Evolutionary conservation across 164 flowering plant genomes (phyloP), one percentile per base, ranked within the genome.

Genomic region (Cinnamomum chago): DNA sequence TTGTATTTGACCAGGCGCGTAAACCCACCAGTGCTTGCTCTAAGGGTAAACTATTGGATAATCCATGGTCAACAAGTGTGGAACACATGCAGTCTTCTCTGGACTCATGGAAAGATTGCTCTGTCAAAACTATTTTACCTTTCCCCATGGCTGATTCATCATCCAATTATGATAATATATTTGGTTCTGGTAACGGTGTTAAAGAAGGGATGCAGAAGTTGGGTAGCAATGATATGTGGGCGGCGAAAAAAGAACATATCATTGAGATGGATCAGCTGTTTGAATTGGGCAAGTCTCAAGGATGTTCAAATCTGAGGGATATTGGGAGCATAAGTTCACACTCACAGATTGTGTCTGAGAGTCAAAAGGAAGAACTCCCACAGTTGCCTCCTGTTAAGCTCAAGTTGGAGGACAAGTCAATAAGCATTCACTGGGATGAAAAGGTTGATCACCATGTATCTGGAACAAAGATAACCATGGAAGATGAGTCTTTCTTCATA

Each of bases 371-470:
- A 82, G 96, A 88, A 72, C 81, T 88, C 10, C 98, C 99, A 27
- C 80, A 91, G 79, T 81, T 94, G 77, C 94, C 99, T n/a, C 99
- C 97, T 58, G 99, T 96, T 55, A 90, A 83, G 75, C 92, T 96
- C 71, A 96, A 96, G 81, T 93, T 96, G 27, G 97, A 85, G 77
- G 96, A 95, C 65, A 95, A 90, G 78, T 23, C 88, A 2, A 76
- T 81, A 70, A 82, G 74, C 77, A 64, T 86, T 70, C 86, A 81
- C 30, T 94, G 97, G 92, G 97, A 92, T 75, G 97, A 89, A 70
- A 91, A 89, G 79, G 86, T 78, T 73, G 93, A 92, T 71, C 87
- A 79, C 68, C 92, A 89, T 85, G 90, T 84, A 52, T 78, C 82
- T 33, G 85, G 84, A 74, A 62, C 82, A 66, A 90, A 88, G 83